Percentiles rank a stretch among this genome's conserved stretches.
Conservation (phyloP, 495 filamentous ascomycete species). For the Penicillium silybi region DNA sequence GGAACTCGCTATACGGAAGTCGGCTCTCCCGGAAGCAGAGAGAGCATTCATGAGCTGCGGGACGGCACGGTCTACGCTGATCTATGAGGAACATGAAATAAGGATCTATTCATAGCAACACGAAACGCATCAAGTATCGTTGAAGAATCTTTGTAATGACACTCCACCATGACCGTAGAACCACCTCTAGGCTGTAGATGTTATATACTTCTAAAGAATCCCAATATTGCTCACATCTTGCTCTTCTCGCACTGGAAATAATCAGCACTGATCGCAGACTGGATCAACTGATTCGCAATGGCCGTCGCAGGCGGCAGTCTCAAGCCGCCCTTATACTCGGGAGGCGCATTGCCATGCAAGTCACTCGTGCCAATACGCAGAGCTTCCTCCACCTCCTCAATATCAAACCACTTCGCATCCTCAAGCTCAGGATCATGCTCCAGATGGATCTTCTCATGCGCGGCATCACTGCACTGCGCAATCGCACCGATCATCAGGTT, state of each 20-base stretch:
- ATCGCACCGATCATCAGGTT: slow-evolving; percentile 95
- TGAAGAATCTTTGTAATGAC: background rate
- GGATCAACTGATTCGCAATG: slow-evolving; percentile 72
- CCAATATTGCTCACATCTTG: slow-evolving; percentile 1
- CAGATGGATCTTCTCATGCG: slow-evolving; percentile 74
- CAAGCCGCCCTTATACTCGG: slow-evolving; percentile 67
- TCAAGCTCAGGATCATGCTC: slow-evolving; percentile 89
- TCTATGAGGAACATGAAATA: slow-evolving; percentile 17
- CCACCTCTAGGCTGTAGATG: background rate
- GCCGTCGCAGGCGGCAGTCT: slow-evolving; percentile 71
- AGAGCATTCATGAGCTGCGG: slow-evolving; percentile 42
- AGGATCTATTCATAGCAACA: background rate
- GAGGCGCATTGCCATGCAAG: slow-evolving; percentile 58
- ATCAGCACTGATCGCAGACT: slow-evolving; percentile 46
- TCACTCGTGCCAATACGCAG: slow-evolving; percentile 57
- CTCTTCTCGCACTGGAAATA: slow-evolving; percentile 27
- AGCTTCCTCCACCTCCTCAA: slow-evolving; percentile 59
- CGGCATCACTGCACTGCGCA: slow-evolving; percentile 71
- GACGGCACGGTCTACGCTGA: slow-evolving; percentile 47
- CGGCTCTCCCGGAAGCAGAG: slow-evolving; percentile 31
- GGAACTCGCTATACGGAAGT: slow-evolving; percentile 42
- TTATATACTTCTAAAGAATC: background rate
- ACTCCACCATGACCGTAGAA: background rate
- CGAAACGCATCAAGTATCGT: background rate
- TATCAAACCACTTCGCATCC: slow-evolving; percentile 77